These are phyloP conservation scores for Candida methanosorbosa DNA, from an alignment of 805 yeast species.

Conservation along the genomic window DNA sequence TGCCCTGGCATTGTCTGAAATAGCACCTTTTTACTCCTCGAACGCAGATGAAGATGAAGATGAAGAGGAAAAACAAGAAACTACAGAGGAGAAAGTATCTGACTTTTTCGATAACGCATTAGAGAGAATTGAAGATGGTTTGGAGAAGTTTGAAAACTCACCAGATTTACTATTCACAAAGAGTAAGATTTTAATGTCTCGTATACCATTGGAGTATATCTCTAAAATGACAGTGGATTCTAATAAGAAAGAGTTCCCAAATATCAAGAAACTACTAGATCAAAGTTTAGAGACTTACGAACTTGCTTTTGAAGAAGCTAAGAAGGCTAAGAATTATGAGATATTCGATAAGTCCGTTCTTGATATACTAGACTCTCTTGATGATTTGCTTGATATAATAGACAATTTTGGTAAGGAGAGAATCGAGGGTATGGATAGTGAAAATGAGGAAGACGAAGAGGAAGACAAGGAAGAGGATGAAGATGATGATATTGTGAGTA, in stretches of 20 bases:
- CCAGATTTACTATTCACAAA: constrained; percentile 36
- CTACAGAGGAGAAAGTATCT: constrained; percentile 26
- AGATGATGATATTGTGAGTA: constrained; percentile 6
- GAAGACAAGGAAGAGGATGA: constrained; percentile 20
- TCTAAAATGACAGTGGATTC: constrained; percentile 40
- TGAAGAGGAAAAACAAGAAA: constrained; percentile 11
- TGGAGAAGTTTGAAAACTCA: constrained; percentile 38
- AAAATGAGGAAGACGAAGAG: constrained; percentile 34
- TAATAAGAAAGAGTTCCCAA: constrained; percentile 22
- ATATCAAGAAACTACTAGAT: constrained; percentile 31
- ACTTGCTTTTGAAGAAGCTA: constrained; percentile 32
- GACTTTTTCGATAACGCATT: constrained; percentile 64
- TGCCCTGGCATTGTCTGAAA: constrained; percentile 59
- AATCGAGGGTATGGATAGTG: constrained; percentile 54
- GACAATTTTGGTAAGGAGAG: constrained; percentile 55
- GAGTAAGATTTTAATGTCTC: constrained; percentile 44
- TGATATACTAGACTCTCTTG: constrained; percentile 48
- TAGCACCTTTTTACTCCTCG: constrained; percentile 47
- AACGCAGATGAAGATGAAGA: constrained; percentile 11
- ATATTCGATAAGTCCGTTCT: constrained; percentile 12
- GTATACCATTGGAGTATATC: constrained; percentile 51
- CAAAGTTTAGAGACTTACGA: constrained; percentile 39
- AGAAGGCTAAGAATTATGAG: constrained; percentile 10
- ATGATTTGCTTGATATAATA: constrained; percentile 61
- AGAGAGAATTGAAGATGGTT: constrained; percentile 59